Percentiles rank a stretch among this genome's conserved stretches.
These are phyloP conservation scores for Iberis pinnata DNA, from an alignment of 345 rosid species.

Conservation along the genomic window DNA sequence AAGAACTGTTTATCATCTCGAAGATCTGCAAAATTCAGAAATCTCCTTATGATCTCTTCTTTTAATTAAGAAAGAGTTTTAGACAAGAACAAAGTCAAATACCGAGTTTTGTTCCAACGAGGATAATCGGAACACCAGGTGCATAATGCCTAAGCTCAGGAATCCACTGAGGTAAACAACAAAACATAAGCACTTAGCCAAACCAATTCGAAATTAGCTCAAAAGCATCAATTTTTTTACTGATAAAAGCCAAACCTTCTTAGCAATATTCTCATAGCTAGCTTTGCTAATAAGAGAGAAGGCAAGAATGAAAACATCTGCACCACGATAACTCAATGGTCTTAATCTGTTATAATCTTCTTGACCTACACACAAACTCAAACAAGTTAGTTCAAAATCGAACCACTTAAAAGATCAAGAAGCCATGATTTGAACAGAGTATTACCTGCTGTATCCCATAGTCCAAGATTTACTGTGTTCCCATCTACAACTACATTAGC, in stretches of 20 bases:
- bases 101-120: constrained; percentile 97
- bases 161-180: constrained; percentile 59
- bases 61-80: not conserved
- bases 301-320: constrained; percentile 88
- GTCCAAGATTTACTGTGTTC: constrained; percentile 77
- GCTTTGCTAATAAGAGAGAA: constrained; percentile 96
- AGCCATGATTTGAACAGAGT: constrained; percentile 9
- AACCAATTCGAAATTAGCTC: not conserved
- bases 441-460: constrained; percentile 97
- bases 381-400: not conserved
- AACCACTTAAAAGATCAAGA: not conserved
- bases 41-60: too few species aligned
- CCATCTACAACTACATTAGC: constrained; percentile 89
- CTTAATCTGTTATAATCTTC: constrained; percentile 88
- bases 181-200: not conserved
- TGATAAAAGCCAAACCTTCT: constrained; percentile 44
- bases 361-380: constrained; percentile 38
- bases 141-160: constrained; percentile 91
- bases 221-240: not conserved
- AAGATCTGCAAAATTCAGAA: constrained; percentile 46
- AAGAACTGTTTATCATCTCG: constrained; percentile 87
- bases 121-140: constrained; percentile 85
- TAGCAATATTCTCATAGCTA: constrained; percentile 91
- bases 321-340: constrained; percentile 91
- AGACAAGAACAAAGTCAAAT: not conserved